Conservation (phyloP, 2,329 filamentous ascomycete species). For the Calcarisporium arbuscula region DNA sequence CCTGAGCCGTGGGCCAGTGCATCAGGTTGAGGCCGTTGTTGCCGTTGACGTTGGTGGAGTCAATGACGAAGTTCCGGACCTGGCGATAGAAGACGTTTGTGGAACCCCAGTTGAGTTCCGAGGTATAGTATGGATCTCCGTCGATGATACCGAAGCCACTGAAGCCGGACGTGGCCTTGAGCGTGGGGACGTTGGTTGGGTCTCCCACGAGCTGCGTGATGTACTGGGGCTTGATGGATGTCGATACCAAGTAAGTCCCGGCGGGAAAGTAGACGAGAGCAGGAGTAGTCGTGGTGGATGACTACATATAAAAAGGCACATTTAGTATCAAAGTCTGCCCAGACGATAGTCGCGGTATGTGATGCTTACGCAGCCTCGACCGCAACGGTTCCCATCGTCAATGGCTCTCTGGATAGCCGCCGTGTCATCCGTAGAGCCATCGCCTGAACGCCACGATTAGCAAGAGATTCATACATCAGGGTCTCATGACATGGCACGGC, state of each 20-base stretch:
- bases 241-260: constrained; percentile 56
- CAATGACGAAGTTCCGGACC: constrained; percentile 2
- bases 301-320: too few relatives aligned
- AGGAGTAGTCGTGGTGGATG: constrained; percentile 22
- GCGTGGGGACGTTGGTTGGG: constrained; percentile 60
- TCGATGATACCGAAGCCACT: constrained; percentile 50
- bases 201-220: constrained; percentile 93
- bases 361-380: constrained; percentile 33
- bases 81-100: constrained; percentile 4
- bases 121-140: constrained; percentile 30
- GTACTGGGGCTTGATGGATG: constrained; percentile 76
- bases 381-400: constrained; percentile 12
- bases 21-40: neutral
- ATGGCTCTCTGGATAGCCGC: constrained; percentile 29
- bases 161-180: constrained; percentile 70
- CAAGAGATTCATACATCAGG: too few relatives aligned
- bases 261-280: constrained; percentile 31
- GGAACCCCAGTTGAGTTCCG: constrained; percentile 25
- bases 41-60: neutral
- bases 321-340: too few relatives aligned
- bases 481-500: too few relatives aligned
- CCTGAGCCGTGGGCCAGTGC: neutral
- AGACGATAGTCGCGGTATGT: too few relatives aligned
- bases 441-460: constrained; percentile 1
- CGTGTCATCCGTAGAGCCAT: constrained; percentile 24